Conservation (phyloP, 2,329 filamentous ascomycete genomes). For the Aspergillus unguis region DNA sequence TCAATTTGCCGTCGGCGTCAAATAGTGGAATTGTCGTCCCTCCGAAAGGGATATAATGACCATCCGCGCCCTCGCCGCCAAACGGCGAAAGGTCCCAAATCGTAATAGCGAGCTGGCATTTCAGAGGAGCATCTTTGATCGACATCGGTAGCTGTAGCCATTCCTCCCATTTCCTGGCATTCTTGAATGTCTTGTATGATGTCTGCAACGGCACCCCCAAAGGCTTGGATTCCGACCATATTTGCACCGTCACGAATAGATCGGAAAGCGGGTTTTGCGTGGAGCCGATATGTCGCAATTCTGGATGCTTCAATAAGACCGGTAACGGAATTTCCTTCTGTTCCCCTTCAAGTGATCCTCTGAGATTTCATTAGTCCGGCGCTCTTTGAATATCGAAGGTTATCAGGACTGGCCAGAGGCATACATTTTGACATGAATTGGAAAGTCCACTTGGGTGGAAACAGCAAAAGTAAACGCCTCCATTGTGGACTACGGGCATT, state of each 20-base stretch:
- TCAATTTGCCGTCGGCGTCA: constrained; percentile 83
- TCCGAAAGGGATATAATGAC: constrained; percentile 85
- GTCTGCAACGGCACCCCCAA: constrained; percentile 90
- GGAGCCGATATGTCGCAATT: constrained; percentile 82
- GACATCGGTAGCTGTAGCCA: constrained; percentile 87
- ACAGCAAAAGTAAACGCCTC: constrained; percentile 95
- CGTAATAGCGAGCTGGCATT: constrained; percentile 84
- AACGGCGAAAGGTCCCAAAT: constrained; percentile 90
- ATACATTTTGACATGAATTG: constrained; percentile 63
- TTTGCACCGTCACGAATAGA: constrained; percentile 85
- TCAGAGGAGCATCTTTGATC: constrained; percentile 76
- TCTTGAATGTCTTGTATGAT: constrained; percentile 84
- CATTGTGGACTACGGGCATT: constrained; percentile 53
- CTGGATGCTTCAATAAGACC: constrained; percentile 70
- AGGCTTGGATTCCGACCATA: constrained; percentile 95
- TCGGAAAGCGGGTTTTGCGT: constrained; percentile 80
- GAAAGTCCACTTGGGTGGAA: constrained; percentile 76
- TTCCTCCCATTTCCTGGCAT: constrained; percentile 77
- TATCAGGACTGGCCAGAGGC: constrained; percentile 26
- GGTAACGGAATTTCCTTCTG: constrained; percentile 73
- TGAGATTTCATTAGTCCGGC: constrained; percentile 33
- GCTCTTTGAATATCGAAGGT: not conserved
- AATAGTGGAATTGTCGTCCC: constrained; percentile 92
- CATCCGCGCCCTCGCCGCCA: constrained; percentile 65
- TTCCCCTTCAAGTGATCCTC: constrained; percentile 72